Evolutionary conservation across 2,329 filamentous ascomycete species (phyloP).

Genomic region (Didymella pinodella): DNA sequence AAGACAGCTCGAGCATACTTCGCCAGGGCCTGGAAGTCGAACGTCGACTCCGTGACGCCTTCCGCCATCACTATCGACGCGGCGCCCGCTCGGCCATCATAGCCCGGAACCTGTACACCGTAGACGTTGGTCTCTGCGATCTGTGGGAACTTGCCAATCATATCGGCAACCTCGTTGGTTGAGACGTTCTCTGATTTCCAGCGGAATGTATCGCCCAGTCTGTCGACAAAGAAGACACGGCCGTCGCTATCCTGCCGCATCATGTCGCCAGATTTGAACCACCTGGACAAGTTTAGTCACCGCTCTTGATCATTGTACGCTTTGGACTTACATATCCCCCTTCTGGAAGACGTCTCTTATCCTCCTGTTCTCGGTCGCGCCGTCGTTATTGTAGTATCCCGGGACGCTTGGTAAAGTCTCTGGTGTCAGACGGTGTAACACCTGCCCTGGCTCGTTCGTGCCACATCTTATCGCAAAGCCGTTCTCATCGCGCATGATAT

Average conservation of each 20-base stretch:
- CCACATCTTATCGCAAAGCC: conserved; percentile 47
- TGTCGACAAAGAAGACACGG: conserved; percentile 50
- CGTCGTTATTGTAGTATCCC: conserved; percentile 48
- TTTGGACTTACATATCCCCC: conserved; percentile 47
- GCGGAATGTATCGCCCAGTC: conserved; percentile 51
- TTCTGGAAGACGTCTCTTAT: conserved; percentile 49
- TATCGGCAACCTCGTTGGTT: conserved; percentile 56
- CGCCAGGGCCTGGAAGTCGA: conserved; percentile 49
- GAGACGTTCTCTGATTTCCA: conserved; percentile 58
- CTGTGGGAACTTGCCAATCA: conserved; percentile 51
- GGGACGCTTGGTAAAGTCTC: conserved; percentile 33
- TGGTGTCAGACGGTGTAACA: conserved; percentile 44
- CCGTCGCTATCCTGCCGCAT: conserved; percentile 47
- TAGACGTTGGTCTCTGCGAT: conserved; percentile 57
- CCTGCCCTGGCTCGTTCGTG: conserved; percentile 47
- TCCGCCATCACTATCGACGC: conserved; percentile 52
- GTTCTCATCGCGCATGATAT: conserved; percentile 46
- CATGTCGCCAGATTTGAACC: conserved; percentile 52
- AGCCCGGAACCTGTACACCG: conserved; percentile 54
- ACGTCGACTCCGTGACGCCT: conserved; percentile 40
- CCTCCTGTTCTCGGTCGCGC: conserved; percentile 41
- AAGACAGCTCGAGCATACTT: conserved; percentile 51
- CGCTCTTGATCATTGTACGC: too few relatives aligned
- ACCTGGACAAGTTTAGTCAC: conserved; percentile 29
- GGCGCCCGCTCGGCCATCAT: conserved; percentile 56